Base-by-base conservation (phyloP, 352 stramenopile genomes). In the Pythium volutum region DNA sequence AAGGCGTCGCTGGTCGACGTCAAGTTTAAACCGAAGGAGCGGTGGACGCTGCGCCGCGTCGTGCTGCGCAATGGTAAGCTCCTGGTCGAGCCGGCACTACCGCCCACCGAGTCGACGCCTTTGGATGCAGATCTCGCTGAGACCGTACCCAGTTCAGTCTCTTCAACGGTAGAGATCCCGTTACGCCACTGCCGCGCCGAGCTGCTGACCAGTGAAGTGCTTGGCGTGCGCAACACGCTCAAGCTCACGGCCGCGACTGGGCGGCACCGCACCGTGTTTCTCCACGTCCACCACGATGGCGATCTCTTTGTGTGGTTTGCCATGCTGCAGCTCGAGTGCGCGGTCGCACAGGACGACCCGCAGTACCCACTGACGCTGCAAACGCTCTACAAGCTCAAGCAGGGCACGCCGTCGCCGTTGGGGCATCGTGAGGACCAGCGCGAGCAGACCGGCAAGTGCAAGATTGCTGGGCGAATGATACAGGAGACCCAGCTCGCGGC, bases 301-400 rank as follows among this genome's bases (percentile, higher is more conserved):
- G 77, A 90, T 26, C 59, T 73, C 1, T 86, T 85, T 33, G 36
- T 75, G 27, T 90, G 78, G 81, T 88, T 83, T 42, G 61, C 71
- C 11, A 54, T 88, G 38, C 55, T 90, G 3, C 66, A 72, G 6
- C 69, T 90, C 34, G 81, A 90, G 59, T 74, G 71, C 10, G 71
- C 53, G 2, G 52, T 90, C 38, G 71, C 75, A 0, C 76, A 83
- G 55, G 74, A 79, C 58, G 81, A 74, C 20, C 16, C 59, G 0
- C 52, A 33, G 29, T 86, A 77, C 33, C 69, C 78, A 7, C 51
- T 89, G 25, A 43, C 86, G 1, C 20, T 54, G 3, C 60, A 70
- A 15, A 69, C 43, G 36, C 54, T 63, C 59, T 70, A 70, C 1
- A 67, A 60, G 10, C 45, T 55, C 22, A 65, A 76, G 55, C 51